Conservation (phyloP, 352 stramenopile species). For the Globisporangium apiculatum region DNA sequence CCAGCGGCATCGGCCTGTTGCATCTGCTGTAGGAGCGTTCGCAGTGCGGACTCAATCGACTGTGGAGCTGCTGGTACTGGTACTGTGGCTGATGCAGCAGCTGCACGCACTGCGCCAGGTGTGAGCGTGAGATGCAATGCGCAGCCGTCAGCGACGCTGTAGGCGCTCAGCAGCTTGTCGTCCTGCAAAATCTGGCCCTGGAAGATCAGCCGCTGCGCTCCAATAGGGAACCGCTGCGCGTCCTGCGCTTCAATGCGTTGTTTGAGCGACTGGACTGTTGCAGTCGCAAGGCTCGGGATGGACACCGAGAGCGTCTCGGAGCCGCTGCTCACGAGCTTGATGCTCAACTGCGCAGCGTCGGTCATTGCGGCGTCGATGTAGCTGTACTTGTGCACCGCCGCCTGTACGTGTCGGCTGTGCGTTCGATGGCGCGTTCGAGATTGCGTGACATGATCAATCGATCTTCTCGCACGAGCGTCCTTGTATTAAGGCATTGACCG, state of each 20-base stretch:
- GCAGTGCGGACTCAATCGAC: conserved; percentile 25
- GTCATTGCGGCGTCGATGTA: not conserved
- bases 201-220: conserved; percentile 80
- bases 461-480: too few relatives aligned
- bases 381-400: not conserved
- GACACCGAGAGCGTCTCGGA: conserved; percentile 47
- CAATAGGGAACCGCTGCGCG: conserved; percentile 43
- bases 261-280: conserved; percentile 63
- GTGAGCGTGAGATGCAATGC: conserved; percentile 70
- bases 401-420: not conserved
- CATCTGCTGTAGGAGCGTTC: conserved; percentile 54
- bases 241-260: conserved; percentile 53
- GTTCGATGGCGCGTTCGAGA: not conserved
- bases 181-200: conserved; percentile 82
- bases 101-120: conserved; percentile 17
- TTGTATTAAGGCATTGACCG: too few relatives aligned
- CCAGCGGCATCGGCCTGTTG: conserved; percentile 21
- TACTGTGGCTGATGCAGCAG: conserved; percentile 6
- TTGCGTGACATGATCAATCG: not conserved
- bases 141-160: conserved; percentile 52
- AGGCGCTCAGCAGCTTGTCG: conserved; percentile 53
- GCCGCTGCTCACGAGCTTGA: conserved; percentile 64
- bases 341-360: conserved; percentile 33
- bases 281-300: conserved; percentile 28
- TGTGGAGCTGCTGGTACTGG: conserved; percentile 7